These are phyloP conservation scores for Kwoniella bestiolae DNA, from an alignment of 768 basidiomycete species.

Conservation along the genomic window DNA sequence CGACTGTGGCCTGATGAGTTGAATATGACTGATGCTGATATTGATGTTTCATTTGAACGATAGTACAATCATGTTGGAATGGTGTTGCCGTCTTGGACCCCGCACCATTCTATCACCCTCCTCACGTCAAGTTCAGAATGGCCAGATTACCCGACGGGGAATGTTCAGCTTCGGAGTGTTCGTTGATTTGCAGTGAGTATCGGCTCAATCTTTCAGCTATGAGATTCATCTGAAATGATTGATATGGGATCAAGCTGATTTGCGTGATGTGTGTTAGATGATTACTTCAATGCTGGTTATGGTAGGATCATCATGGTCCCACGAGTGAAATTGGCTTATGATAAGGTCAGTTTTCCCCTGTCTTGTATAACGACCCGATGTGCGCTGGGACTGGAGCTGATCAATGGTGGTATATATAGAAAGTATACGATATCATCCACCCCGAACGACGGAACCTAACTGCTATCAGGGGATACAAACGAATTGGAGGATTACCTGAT, in stretches of 20 bases:
- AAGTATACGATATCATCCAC: conserved; percentile 93
- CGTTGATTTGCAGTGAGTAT: conserved; percentile 78
- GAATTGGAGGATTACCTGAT: conserved; percentile 95
- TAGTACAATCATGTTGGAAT: conserved; percentile 97
- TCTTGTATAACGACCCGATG: too few relatives aligned
- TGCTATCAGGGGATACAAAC: conserved; percentile 90
- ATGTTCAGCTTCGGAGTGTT: conserved; percentile 94
- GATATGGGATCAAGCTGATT: conserved; percentile 1
- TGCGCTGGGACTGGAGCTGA: background rate
- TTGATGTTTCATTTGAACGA: background rate
- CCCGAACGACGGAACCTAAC: conserved; percentile 86
- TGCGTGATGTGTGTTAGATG: conserved; percentile 60
- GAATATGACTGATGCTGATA: background rate
- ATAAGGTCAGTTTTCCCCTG: conserved; percentile 64
- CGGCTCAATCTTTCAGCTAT: too few relatives aligned
- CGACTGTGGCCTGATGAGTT: too few relatives aligned
- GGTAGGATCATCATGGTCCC: conserved; percentile 98
- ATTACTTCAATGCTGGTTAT: conserved; percentile 95
- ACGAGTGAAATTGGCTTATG: conserved; percentile 93
- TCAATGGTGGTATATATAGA: conserved; percentile 60
- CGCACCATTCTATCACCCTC: conserved; percentile 88
- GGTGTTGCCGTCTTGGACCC: conserved; percentile 95
- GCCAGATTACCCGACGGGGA: conserved; percentile 83
- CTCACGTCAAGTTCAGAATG: conserved; percentile 95
- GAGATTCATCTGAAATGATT: background rate